Conservation (phyloP, 306 rosid genomes). For the Cicer pinnatifidum region DNA sequence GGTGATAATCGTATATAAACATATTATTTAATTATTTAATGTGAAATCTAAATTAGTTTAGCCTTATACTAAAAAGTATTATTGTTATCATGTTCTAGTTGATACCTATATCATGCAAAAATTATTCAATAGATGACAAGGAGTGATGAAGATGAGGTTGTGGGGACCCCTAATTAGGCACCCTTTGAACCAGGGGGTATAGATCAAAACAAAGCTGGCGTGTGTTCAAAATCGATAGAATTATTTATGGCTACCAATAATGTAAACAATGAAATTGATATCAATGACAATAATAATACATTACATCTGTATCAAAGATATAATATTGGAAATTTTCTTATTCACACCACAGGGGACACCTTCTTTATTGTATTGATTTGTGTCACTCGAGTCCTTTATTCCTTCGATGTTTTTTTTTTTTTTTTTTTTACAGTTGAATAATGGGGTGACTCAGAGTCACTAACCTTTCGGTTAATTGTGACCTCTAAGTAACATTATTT, state of each 20-base stretch:
- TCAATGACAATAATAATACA: slow-evolving; percentile 30
- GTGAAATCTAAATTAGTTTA: too few species aligned
- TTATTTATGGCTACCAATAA: slow-evolving; percentile 42
- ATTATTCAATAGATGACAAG: too few species aligned
- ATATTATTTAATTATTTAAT: too few species aligned
- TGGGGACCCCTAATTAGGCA: too few species aligned
- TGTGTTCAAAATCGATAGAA: slow-evolving; percentile 1
- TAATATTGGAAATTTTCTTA: background rate
- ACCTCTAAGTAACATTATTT: slow-evolving; percentile 29
- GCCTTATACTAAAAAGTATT: too few species aligned
- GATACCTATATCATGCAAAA: too few species aligned
- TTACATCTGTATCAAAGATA: slow-evolving; percentile 17
- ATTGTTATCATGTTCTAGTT: too few species aligned
- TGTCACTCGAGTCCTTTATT: slow-evolving; percentile 14
- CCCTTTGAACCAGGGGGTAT: slow-evolving; percentile 7
- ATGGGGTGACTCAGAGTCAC: slow-evolving; percentile 35
- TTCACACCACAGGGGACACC: background rate
- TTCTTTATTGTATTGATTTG: slow-evolving; percentile 1
- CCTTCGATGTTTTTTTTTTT: too few species aligned
- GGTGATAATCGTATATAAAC: too few species aligned
- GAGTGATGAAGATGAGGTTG: too few species aligned
- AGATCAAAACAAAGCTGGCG: slow-evolving; percentile 16
- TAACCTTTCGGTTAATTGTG: slow-evolving; percentile 1
- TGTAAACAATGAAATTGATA: slow-evolving; percentile 30
- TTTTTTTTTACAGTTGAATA: background rate